Evolutionary conservation across 257 asterid genomes (phyloP).

Genomic region (Capsicum rhomboideum): DNA sequence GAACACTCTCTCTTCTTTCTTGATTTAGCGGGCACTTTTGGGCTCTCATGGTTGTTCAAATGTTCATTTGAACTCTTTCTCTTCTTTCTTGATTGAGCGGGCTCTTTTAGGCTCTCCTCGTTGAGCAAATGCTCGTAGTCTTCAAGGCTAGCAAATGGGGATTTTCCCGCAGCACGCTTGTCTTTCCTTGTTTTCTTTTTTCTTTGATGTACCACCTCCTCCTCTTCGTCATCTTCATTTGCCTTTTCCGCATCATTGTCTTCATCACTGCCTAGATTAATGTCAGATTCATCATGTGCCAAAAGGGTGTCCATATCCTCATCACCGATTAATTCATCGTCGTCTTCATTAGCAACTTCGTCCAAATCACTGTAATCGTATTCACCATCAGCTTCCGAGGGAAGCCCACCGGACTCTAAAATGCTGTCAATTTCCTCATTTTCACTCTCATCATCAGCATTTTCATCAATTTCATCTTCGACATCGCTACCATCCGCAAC

Average conservation of each 20-base stretch:
- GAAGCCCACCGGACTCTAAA: slow-evolving; percentile 35
- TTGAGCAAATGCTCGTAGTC: slow-evolving; percentile 58
- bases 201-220: not conserved
- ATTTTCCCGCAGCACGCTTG: slow-evolving; percentile 15
- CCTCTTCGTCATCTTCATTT: slow-evolving; percentile 28
- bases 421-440: slow-evolving; percentile 51
- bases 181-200: slow-evolving; percentile 35
- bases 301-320: slow-evolving; percentile 41
- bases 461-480: slow-evolving; percentile 60
- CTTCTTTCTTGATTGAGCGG: slow-evolving; percentile 3
- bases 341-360: slow-evolving; percentile 49
- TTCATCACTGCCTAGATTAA: slow-evolving; percentile 22
- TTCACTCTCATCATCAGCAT: slow-evolving; percentile 36
- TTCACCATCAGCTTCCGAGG: slow-evolving; percentile 28
- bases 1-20: slow-evolving; percentile 12
- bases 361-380: slow-evolving; percentile 76
- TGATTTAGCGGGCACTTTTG: not conserved
- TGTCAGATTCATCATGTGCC: slow-evolving; percentile 18
- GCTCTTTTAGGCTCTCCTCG: not conserved
- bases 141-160: slow-evolving; percentile 71
- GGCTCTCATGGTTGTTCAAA: not conserved
- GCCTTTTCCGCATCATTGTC: slow-evolving; percentile 25
- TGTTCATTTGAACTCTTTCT: slow-evolving; percentile 3
- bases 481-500: slow-evolving; percentile 36
- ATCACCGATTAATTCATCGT: slow-evolving; percentile 59